Conservation (phyloP, 208 protist species). For the Wallacemonas collosoma region DNA sequence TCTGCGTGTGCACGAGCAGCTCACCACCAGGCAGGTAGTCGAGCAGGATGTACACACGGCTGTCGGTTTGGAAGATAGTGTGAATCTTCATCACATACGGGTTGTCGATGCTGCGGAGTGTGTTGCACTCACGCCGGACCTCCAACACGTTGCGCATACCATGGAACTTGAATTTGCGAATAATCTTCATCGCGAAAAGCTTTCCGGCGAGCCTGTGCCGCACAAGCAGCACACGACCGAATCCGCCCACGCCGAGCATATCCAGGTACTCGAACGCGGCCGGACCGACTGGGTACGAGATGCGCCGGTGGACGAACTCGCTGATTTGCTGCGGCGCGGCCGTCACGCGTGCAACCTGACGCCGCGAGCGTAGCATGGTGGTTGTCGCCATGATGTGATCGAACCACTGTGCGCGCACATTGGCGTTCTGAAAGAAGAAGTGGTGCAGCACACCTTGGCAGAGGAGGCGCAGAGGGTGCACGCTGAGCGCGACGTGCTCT, state of each 20-base stretch:
- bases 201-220: constrained; percentile 52
- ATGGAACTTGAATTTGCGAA: constrained; percentile 59
- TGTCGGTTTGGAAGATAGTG: constrained; percentile 81
- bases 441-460: constrained; percentile 53
- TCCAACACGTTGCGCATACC: constrained; percentile 61
- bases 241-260: constrained; percentile 73
- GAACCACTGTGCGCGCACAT: constrained; percentile 46
- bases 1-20: constrained; percentile 91
- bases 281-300: constrained; percentile 44
- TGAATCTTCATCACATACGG: constrained; percentile 90
- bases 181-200: constrained; percentile 79
- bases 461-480: constrained; percentile 57
- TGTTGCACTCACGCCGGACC: constrained; percentile 67
- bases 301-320: constrained; percentile 41
- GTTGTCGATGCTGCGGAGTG: constrained; percentile 69
- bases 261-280: constrained; percentile 55
- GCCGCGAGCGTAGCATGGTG: constrained; percentile 25
- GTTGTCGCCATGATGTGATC: constrained; percentile 40
- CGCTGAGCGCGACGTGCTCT: constrained; percentile 27
- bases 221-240: constrained; percentile 78
- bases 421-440: constrained; percentile 68
- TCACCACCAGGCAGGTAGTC: constrained; percentile 94
- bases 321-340: constrained; percentile 28
- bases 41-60: constrained; percentile 87
- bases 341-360: constrained; percentile 24